Percentiles rank a stretch among this genome's conserved stretches.
Conservation (phyloP, 129 eudicot species). For the Glebionis coronaria region DNA sequence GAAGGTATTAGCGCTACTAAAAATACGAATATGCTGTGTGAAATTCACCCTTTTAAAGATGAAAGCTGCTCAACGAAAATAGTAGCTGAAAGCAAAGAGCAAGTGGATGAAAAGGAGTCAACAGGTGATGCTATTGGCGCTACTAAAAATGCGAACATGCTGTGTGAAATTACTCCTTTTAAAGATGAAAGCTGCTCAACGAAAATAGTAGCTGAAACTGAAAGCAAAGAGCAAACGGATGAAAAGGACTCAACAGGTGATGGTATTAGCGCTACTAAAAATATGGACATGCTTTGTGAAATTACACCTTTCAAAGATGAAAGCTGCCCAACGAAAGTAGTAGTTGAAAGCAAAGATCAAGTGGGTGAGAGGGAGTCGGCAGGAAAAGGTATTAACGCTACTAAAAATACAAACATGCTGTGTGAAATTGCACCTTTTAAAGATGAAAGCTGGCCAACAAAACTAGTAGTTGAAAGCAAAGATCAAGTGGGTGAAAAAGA, state of each 20-base stretch:
- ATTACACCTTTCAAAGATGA: not conserved
- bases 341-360: not conserved
- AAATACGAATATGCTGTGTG: not conserved
- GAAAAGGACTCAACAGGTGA: not conserved
- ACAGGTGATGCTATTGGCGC: not conserved
- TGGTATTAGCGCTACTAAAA: not conserved
- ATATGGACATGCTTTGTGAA: not conserved
- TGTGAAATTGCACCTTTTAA: not conserved
- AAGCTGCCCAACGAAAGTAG: constrained; percentile 3
- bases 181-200: not conserved
- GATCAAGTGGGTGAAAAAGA: constrained; percentile 19
- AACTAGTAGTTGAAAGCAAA: not conserved
- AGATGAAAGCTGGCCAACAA: not conserved
- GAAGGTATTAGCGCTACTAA: not conserved
- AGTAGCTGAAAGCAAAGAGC: not conserved
- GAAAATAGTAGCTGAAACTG: not conserved
- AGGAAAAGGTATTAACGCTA: too few relatives aligned
- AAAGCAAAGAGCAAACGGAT: not conserved
- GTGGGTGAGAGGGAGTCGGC: too few relatives aligned
- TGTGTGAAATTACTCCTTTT: not conserved
- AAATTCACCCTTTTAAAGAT: not conserved
- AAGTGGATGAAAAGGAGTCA: not conserved
- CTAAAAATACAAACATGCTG: not conserved
- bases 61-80: not conserved
- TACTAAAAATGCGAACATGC: not conserved